These are phyloP conservation scores for Fusarium sp. DNA, from an alignment of 2,329 filamentous ascomycete genomes.

Conservation along the genomic window DNA sequence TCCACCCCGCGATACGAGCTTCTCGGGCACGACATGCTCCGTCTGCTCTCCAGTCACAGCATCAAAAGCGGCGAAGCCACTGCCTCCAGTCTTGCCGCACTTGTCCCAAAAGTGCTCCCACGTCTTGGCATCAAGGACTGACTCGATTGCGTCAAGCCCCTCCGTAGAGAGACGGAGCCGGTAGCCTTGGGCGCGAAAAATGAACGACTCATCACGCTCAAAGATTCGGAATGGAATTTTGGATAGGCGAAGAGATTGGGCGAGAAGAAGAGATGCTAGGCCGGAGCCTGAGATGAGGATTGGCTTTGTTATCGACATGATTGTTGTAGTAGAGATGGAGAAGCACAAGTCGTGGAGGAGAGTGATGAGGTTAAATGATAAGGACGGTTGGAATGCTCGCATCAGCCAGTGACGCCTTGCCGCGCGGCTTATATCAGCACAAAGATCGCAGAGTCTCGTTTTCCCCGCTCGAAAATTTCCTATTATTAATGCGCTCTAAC, in stretches of 20 bases:
- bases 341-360: background rate
- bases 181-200: conserved; percentile 72
- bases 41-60: conserved; percentile 64
- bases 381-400: background rate
- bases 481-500: background rate
- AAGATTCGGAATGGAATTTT: conserved; percentile 66
- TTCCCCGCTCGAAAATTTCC: background rate
- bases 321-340: background rate
- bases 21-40: conserved; percentile 43
- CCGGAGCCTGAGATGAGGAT: conserved; percentile 60
- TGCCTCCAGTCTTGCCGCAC: conserved; percentile 70
- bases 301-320: conserved; percentile 44
- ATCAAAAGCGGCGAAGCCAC: conserved; percentile 62
- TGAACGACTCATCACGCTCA: conserved; percentile 63
- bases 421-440: background rate
- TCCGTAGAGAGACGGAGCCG: conserved; percentile 67
- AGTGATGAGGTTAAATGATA: background rate
- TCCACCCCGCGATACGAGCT: conserved; percentile 63
- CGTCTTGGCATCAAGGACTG: conserved; percentile 60
- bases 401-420: background rate
- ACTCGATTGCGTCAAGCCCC: conserved; percentile 71
- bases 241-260: conserved; percentile 55
- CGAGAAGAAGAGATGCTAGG: conserved; percentile 57
- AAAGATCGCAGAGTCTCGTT: background rate
- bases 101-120: conserved; percentile 69